Evolutionary conservation across 116 monocot genomes (phyloP).

Genomic region (Zostera marina): DNA sequence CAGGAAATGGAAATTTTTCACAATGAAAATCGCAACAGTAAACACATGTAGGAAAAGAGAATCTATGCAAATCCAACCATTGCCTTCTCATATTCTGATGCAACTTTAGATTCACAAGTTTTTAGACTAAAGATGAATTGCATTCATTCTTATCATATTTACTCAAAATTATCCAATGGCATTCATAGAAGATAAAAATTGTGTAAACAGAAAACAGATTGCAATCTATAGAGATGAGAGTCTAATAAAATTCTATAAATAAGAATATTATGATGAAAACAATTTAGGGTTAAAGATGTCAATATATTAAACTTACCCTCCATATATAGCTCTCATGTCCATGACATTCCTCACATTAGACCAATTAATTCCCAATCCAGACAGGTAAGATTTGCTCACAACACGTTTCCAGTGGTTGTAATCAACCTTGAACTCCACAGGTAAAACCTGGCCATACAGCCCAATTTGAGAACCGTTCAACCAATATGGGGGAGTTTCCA

Average conservation of each 20-base stretch:
- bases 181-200: too few species aligned
- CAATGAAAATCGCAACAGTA: too few species aligned
- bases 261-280: not conserved
- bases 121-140: too few species aligned
- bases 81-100: too few species aligned
- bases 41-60: too few species aligned
- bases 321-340: constrained; percentile 97
- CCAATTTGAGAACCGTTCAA: constrained; percentile 50
- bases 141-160: too few species aligned
- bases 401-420: constrained; percentile 70
- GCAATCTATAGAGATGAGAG: not conserved
- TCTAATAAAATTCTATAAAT: not conserved
- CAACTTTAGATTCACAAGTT: too few species aligned
- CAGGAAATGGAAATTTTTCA: too few species aligned
- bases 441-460: constrained; percentile 68
- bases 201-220: not conserved
- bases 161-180: too few species aligned
- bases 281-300: not conserved
- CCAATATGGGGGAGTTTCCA: constrained; percentile 59
- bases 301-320: constrained; percentile 45
- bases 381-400: constrained; percentile 54
- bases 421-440: constrained; percentile 57
- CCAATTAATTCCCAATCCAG: constrained; percentile 83
- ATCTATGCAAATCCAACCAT: too few species aligned
- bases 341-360: constrained; percentile 77